Percentiles rank a stretch among this genome's conserved stretches.
These are phyloP conservation scores for Bipolaris cookei DNA, from an alignment of 2,329 filamentous ascomycete genomes.

Conservation along the genomic window DNA sequence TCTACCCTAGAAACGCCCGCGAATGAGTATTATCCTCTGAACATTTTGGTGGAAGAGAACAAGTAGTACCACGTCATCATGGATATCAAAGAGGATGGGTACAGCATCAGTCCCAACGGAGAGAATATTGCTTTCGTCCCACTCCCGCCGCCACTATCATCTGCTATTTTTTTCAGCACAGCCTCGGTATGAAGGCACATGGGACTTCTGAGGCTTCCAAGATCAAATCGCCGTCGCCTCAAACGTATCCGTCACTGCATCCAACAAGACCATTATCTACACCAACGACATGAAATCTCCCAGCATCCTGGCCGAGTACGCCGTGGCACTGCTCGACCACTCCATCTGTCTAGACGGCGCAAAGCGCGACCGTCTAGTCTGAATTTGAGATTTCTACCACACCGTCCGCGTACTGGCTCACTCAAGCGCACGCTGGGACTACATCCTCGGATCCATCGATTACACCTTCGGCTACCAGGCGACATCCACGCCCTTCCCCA, in stretches of 20 bases:
- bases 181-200: constrained; percentile 33
- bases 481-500: not conserved
- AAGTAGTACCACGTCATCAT: not conserved
- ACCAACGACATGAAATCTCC: constrained; percentile 6
- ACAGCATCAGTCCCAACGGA: not conserved
- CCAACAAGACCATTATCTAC: constrained; percentile 6
- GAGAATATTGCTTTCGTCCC: constrained; percentile 1
- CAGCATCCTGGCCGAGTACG: constrained; percentile 48
- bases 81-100: not conserved
- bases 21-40: not conserved
- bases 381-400: constrained; percentile 54
- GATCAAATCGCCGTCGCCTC: constrained; percentile 49
- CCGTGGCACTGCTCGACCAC: constrained; percentile 41
- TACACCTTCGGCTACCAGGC: not conserved
- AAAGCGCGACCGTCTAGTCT: constrained; percentile 53
- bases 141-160: not conserved
- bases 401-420: constrained; percentile 48
- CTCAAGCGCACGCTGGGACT: constrained; percentile 48
- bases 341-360: constrained; percentile 53
- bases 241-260: constrained; percentile 37
- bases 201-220: constrained; percentile 52
- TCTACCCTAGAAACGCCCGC: not conserved
- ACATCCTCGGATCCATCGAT: constrained; percentile 43
- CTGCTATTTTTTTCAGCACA: constrained; percentile 16
- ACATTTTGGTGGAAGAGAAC: not conserved